phyloP scores from a whole-genome alignment of 148 eudicot genomes.

The Agrostemma githago region DNA sequence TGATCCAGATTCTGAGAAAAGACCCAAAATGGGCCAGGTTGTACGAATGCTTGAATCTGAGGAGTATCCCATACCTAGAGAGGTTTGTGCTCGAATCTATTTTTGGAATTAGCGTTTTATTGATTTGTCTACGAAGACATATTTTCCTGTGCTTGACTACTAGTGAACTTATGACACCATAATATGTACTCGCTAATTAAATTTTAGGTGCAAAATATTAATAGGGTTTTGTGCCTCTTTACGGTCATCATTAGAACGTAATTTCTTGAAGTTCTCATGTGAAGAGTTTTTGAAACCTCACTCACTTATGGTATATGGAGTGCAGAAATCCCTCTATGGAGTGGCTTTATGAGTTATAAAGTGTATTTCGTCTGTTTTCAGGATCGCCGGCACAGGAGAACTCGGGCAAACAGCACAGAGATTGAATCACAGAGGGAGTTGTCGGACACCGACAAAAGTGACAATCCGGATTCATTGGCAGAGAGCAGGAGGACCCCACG shows the following conservation, averaged over 20 bases:
- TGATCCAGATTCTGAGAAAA: conserved; percentile 65
- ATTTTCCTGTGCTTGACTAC: not conserved
- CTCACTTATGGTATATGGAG: not conserved
- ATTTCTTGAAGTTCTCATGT: not conserved
- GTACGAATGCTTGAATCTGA: conserved; percentile 77
- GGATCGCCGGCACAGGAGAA: conserved; percentile 79
- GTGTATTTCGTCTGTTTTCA: conserved; percentile 17
- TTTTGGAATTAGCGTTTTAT: not conserved
- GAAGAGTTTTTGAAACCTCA: not conserved
- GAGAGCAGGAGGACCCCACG: conserved; percentile 50
- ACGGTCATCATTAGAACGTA: not conserved
- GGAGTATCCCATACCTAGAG: conserved; percentile 67
- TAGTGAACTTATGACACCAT: not conserved
- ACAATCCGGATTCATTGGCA: conserved; percentile 61
- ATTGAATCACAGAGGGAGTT: conserved; percentile 51
- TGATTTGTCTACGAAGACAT: not conserved
- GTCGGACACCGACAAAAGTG: conserved; percentile 74
- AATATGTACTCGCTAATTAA: not conserved
- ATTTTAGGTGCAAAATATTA: not conserved
- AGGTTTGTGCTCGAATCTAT: conserved; percentile 34
- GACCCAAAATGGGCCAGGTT: conserved; percentile 72
- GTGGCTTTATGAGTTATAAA: not conserved
- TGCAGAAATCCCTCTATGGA: not conserved
- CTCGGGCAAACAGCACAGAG: conserved; percentile 46
- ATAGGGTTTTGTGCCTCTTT: not conserved